Conservation (phyloP, 371 early-diverging fungal species). For the Rhizomucor miehei region DNA sequence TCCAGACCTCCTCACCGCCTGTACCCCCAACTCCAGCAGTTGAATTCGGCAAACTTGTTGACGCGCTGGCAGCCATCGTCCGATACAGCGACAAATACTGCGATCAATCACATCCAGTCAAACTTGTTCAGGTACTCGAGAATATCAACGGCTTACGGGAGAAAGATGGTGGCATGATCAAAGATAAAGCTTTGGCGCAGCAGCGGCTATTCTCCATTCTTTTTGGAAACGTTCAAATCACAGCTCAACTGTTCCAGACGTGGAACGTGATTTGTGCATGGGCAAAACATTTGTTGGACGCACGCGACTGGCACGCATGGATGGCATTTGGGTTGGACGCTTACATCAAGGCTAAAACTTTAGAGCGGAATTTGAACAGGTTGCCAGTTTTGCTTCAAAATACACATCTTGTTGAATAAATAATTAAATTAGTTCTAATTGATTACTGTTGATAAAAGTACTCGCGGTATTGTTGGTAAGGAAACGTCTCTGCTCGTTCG, state of each 20-base stretch:
- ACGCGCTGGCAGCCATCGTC: constrained; percentile 5
- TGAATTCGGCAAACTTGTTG: background rate
- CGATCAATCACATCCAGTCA: constrained; percentile 8
- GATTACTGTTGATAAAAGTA: constrained; percentile 11
- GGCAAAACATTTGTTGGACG: constrained; percentile 20
- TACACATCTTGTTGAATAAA: too few species aligned
- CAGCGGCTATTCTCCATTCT: constrained; percentile 22
- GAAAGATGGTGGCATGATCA: constrained; percentile 17
- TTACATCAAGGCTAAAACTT: constrained; percentile 10
- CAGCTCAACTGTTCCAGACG: constrained; percentile 20
- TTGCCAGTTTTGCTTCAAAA: too few species aligned
- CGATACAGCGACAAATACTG: constrained; percentile 10
- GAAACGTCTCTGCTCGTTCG: constrained; percentile 68
- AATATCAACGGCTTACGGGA: background rate
- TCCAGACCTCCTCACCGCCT: constrained; percentile 13
- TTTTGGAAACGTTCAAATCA: constrained; percentile 35
- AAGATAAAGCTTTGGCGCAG: constrained; percentile 15
- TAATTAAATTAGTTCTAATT: background rate
- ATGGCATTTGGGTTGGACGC: constrained; percentile 20
- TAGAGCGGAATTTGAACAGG: background rate
- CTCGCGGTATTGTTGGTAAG: constrained; percentile 55
- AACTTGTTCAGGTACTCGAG: constrained; percentile 8
- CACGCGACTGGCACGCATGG: constrained; percentile 17
- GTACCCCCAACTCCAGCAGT: background rate
- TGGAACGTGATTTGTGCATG: constrained; percentile 36